Evolutionary conservation across 495 filamentous ascomycete species (phyloP), one percentile per base, ranked within the genome.

Genomic region (Xylaria venustula): DNA sequence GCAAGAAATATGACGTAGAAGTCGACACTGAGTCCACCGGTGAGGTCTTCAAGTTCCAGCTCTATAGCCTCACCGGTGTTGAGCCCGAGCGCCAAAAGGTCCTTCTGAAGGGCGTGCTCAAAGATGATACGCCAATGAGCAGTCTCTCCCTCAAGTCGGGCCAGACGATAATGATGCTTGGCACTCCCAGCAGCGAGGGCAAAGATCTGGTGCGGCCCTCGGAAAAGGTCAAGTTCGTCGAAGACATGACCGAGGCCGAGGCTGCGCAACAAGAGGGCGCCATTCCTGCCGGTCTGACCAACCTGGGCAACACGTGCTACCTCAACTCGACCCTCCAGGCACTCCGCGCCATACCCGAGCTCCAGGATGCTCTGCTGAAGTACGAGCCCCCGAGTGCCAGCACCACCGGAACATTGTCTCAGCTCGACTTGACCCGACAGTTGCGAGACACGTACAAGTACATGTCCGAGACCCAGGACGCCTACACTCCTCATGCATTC

Each of bases 201-300:
- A 83, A 83, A 41, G 82, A 77, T 8, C 78, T 96, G 48, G 83
- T 83, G 58, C 82, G 86, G 23, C 95, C 95, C 7, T 91, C 88
- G 64, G 90, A 97, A 73, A 81, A 81, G 61, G 81, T 92, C 68
- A 92, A 88, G 74, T 98, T 98, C 66, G 71, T 96, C 64, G 94
- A 98, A 73, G 94, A 98, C 71, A 97, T 98, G 94, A 96, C 92
- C 4, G 94, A 94, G 69, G 93, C 93, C 22, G 93, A 98, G 71
- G 85, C 86, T 28, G 95, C 94, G 22, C 87, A 84, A 69, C 81
- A 86, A 63, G 88, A 86, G 48, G 93, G 91, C 42, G 94, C 93
- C 44, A 91, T 79, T 48, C 94, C 94, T 12, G 90, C 94, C 58
- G 94, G 94, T 30, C 73, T 98, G 62, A 85, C 92, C 71, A 98